Conservation (phyloP, 2,329 filamentous ascomycete genomes). For the Aspergillus awamori region DNA sequence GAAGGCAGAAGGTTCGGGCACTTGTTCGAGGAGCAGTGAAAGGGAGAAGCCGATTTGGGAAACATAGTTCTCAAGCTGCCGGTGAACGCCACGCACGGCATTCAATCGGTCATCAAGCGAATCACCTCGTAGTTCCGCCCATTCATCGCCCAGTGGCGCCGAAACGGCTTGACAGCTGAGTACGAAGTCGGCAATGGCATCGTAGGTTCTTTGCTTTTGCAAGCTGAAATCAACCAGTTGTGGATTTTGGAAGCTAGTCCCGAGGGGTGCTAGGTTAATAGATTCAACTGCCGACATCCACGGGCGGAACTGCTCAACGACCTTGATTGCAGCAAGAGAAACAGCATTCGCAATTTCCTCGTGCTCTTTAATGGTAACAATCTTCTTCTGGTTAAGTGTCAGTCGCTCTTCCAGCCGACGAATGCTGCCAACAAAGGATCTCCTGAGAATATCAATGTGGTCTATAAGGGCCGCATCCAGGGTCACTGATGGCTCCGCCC, state of each 20-base stretch:
- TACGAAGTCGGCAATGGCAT: constrained; percentile 86
- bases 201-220: constrained; percentile 92
- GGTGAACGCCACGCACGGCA: constrained; percentile 74
- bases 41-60: constrained; percentile 86
- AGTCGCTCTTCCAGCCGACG: constrained; percentile 86
- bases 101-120: constrained; percentile 84
- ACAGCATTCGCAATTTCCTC: constrained; percentile 79
- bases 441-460: constrained; percentile 81
- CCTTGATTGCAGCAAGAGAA: constrained; percentile 74
- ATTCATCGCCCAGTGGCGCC: constrained; percentile 89
- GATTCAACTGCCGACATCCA: constrained; percentile 92
- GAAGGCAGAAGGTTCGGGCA: constrained; percentile 58
- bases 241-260: constrained; percentile 77
- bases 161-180: constrained; percentile 89
- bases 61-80: constrained; percentile 82
- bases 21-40: constrained; percentile 81
- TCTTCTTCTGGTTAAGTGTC: constrained; percentile 76
- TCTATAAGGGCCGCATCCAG: constrained; percentile 80
- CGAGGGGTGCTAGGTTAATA: constrained; percentile 80
- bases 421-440: constrained; percentile 81
- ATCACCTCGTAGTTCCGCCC: constrained; percentile 88
- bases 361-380: constrained; percentile 77
- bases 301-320: constrained; percentile 84
- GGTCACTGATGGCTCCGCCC: constrained; percentile 69
- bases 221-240: constrained; percentile 83